phyloP scores from a whole-genome alignment of 495 filamentous ascomycete species.

The Penicillium chermesinum region DNA sequence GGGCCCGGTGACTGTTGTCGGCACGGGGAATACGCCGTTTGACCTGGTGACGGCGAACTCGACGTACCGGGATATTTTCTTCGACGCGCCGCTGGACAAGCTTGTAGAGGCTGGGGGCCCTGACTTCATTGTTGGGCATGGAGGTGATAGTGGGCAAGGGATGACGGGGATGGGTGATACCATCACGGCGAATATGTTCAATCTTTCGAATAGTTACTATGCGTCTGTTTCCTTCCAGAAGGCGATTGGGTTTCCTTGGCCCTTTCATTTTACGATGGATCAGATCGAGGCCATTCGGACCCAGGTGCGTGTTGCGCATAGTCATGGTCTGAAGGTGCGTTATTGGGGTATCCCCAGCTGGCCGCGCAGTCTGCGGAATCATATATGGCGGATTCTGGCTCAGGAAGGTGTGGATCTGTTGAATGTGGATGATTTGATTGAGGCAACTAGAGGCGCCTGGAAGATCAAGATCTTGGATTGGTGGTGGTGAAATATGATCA shows the following conservation, averaged over 20 bases:
- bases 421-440: constrained; percentile 72
- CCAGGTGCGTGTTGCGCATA: constrained; percentile 65
- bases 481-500: constrained; percentile 23
- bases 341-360: constrained; percentile 79
- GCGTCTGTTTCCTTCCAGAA: constrained; percentile 41
- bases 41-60: constrained; percentile 46
- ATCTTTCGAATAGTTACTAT: constrained; percentile 44
- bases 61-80: constrained; percentile 56
- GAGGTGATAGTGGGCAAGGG: constrained; percentile 28
- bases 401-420: constrained; percentile 69
- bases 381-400: constrained; percentile 68
- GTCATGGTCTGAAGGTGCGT: constrained; percentile 62
- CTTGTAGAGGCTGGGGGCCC: constrained; percentile 20
- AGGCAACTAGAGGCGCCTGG: constrained; percentile 46
- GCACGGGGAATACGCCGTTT: constrained; percentile 75
- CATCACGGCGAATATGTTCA: constrained; percentile 38
- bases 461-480: constrained; percentile 34
- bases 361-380: constrained; percentile 68
- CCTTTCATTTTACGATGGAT: constrained; percentile 32
- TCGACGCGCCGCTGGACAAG: constrained; percentile 53
- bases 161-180: constrained; percentile 31
- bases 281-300: constrained; percentile 58
- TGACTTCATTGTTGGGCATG: background rate
- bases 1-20: constrained; percentile 70
- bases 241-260: constrained; percentile 39